Conservation (phyloP, 23 red algal genomes). For the Gracilariopsis chorda region DNA sequence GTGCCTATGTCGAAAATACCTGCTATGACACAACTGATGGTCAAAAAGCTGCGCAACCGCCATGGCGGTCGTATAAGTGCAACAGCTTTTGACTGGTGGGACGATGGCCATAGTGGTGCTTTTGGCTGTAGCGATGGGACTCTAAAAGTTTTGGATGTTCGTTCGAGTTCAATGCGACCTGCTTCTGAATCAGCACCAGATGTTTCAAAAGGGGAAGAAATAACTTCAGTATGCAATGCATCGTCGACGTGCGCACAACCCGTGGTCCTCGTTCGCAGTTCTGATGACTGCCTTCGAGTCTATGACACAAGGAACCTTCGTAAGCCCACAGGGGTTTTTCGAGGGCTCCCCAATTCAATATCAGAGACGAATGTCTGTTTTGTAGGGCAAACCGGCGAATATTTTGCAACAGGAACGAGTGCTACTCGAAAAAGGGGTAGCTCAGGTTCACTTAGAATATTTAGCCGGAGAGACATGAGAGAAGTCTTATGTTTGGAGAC, state of each 20-base stretch:
- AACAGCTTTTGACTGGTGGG: conserved; percentile 49
- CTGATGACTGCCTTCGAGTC: conserved; percentile 56
- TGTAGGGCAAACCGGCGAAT: conserved; percentile 15
- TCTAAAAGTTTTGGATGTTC: conserved; percentile 34
- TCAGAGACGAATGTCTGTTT: conserved; percentile 52
- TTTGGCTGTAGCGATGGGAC: conserved; percentile 60
- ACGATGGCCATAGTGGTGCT: not conserved
- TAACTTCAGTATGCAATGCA: not conserved
- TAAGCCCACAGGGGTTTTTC: not conserved
- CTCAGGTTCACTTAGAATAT: conserved; percentile 35
- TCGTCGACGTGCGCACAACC: not conserved
- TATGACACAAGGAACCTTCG: conserved; percentile 18
- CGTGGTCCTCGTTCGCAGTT: conserved; percentile 4
- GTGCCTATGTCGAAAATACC: conserved; percentile 10
- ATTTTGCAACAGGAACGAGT: conserved; percentile 59
- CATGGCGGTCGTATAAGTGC: conserved; percentile 25
- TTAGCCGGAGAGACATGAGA: not conserved
- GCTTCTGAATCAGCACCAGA: not conserved
- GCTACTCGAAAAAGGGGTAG: not conserved
- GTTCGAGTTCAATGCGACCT: conserved; percentile 1
- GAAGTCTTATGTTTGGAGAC: not conserved
- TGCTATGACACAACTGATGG: conserved; percentile 20
- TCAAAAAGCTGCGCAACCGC: conserved; percentile 37
- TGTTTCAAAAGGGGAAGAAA: not conserved
- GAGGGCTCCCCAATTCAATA: conserved; percentile 20